Conservation (phyloP, 257 asterid genomes). For the Solanum paucissectum region DNA sequence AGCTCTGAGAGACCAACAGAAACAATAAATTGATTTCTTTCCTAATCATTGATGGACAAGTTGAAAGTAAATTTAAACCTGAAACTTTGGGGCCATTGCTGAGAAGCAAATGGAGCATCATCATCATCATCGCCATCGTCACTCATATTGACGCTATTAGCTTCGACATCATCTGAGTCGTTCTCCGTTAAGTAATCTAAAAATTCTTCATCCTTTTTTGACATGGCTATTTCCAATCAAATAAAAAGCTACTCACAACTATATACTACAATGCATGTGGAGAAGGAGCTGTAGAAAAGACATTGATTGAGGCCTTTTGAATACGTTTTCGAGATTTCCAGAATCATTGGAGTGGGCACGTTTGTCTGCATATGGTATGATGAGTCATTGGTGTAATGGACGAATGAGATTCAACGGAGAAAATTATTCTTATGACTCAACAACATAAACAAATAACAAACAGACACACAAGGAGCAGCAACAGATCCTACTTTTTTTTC, state of each 20-base stretch:
- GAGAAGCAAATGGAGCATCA: conserved; percentile 32
- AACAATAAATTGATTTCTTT: background rate
- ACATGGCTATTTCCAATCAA: conserved; percentile 13
- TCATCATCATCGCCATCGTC: conserved; percentile 6
- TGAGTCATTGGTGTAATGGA: background rate
- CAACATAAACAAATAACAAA: background rate
- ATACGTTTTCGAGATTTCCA: background rate
- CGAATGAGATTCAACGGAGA: background rate
- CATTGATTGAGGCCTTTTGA: background rate
- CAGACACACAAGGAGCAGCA: background rate
- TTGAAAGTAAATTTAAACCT: conserved; percentile 25
- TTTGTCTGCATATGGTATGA: background rate
- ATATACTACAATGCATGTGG: background rate
- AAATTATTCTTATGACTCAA: background rate
- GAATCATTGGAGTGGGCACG: background rate
- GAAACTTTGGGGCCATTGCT: conserved; percentile 94
- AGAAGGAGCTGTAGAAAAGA: background rate
- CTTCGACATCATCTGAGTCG: conserved; percentile 23
- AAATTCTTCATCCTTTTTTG: conserved; percentile 13
- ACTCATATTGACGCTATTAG: background rate
- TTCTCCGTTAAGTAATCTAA: conserved; percentile 36
- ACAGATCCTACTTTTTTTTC: background rate
- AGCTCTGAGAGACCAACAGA: background rate
- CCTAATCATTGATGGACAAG: background rate
- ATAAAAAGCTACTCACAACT: background rate